A percentile compares a stretch with the other conserved stretches of the same genome.
These are phyloP conservation scores for Inga oerstediana DNA, from an alignment of 306 rosid genomes.

Conservation along the genomic window DNA sequence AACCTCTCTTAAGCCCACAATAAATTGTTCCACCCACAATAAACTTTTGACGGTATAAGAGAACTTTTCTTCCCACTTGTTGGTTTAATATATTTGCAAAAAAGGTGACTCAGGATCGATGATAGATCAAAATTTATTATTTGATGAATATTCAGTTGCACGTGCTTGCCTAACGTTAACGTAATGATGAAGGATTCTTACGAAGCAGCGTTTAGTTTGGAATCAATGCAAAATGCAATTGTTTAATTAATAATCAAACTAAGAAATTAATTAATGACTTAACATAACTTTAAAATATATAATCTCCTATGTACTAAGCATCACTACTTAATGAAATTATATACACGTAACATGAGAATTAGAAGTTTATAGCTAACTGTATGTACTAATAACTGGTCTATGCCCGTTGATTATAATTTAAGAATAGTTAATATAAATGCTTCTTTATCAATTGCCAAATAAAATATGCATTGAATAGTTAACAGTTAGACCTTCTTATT, in stretches of 20 bases:
- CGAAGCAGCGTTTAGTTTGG: conserved; percentile 18
- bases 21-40: background rate
- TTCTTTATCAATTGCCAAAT: background rate
- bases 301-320: background rate
- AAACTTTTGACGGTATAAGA: conserved; percentile 22
- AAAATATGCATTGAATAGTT: background rate
- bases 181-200: conserved; percentile 24
- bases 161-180: conserved; percentile 34
- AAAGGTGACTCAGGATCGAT: background rate
- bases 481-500: too few species aligned
- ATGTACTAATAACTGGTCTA: background rate
- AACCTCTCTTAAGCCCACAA: background rate
- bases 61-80: conserved; percentile 13
- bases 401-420: background rate
- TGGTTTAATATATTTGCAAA: background rate
- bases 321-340: conserved; percentile 15
- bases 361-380: background rate
- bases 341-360: background rate
- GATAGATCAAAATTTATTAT: conserved; percentile 2
- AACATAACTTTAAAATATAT: conserved; percentile 18
- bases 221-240: conserved; percentile 22
- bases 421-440: background rate
- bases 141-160: conserved; percentile 34
- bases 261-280: conserved; percentile 12
- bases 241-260: conserved; percentile 31